Conservation (phyloP, 306 rosid species). For the Geum urbanum region DNA sequence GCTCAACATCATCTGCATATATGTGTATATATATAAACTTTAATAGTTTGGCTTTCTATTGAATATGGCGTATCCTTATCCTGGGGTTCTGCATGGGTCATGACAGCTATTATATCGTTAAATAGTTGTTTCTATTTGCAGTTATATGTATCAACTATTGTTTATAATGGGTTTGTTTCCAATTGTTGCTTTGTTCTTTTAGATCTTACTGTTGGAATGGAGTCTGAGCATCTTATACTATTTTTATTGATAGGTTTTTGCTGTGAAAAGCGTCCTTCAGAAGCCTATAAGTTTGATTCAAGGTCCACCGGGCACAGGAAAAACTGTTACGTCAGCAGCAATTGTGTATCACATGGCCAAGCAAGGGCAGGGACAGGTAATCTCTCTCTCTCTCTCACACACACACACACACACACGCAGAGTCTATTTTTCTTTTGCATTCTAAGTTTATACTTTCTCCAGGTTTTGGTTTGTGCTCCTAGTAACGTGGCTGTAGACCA, state of each 20-base stretch:
- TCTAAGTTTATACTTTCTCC: constrained; percentile 16
- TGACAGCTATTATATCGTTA: not conserved
- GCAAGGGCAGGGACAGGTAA: constrained; percentile 99
- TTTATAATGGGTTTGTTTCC: not conserved
- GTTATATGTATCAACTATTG: not conserved
- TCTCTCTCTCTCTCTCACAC: not conserved
- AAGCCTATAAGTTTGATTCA: constrained; percentile 99
- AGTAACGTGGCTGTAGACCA: constrained; percentile 98
- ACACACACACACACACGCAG: too few species aligned
- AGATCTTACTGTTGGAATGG: not conserved
- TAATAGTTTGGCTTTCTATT: not conserved
- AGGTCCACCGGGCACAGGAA: constrained; percentile 99
- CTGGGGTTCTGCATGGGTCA: not conserved
- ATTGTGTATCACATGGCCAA: constrained; percentile 99
- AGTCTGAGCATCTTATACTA: constrained; percentile 1
- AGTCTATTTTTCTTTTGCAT: not conserved
- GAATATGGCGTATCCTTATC: not conserved
- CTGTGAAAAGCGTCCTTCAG: constrained; percentile 97
- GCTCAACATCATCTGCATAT: not conserved
- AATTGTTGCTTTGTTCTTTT: not conserved
- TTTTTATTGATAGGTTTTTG: constrained; percentile 62
- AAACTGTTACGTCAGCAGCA: constrained; percentile 98
- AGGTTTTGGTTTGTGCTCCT: constrained; percentile 99
- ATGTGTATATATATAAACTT: not conserved
- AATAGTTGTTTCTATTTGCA: too few species aligned